These are phyloP conservation scores for Fusarium siculi DNA, from an alignment of 2,329 filamentous ascomycete species.

Conservation along the genomic window DNA sequence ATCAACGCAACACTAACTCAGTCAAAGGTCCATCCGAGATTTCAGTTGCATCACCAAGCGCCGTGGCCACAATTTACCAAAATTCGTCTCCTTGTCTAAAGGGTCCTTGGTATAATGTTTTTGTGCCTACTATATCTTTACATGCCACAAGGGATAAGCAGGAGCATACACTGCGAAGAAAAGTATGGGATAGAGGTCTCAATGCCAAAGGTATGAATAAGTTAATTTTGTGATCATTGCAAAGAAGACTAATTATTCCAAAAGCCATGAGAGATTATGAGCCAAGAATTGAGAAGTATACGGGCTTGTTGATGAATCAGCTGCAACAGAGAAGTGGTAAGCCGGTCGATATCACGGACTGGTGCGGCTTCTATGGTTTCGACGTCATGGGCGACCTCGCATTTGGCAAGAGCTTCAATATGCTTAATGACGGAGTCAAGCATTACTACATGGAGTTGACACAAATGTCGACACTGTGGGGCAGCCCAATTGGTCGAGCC, in stretches of 20 bases:
- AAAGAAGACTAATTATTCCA: background rate
- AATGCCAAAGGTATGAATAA: background rate
- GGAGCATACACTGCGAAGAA: background rate
- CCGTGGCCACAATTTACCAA: background rate
- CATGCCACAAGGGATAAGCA: background rate
- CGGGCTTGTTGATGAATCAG: background rate
- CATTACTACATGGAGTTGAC: background rate
- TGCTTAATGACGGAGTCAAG: background rate
- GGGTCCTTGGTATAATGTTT: background rate
- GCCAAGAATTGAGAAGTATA: background rate
- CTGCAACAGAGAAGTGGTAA: background rate
- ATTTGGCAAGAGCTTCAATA: background rate
- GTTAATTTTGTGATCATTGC: fast-evolving
- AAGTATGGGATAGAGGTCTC: background rate
- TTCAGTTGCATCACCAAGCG: background rate
- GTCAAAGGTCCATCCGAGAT: background rate
- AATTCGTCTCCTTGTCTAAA: background rate
- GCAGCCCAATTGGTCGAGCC: background rate
- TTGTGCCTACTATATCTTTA: background rate
- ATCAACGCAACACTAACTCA: background rate
- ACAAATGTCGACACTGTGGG: background rate
- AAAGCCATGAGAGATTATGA: background rate
- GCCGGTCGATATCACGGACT: background rate
- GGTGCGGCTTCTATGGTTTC: background rate
- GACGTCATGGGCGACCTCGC: background rate